phyloP scores from a whole-genome alignment of 306 rosid species.

The Vachellia pachyceras region DNA sequence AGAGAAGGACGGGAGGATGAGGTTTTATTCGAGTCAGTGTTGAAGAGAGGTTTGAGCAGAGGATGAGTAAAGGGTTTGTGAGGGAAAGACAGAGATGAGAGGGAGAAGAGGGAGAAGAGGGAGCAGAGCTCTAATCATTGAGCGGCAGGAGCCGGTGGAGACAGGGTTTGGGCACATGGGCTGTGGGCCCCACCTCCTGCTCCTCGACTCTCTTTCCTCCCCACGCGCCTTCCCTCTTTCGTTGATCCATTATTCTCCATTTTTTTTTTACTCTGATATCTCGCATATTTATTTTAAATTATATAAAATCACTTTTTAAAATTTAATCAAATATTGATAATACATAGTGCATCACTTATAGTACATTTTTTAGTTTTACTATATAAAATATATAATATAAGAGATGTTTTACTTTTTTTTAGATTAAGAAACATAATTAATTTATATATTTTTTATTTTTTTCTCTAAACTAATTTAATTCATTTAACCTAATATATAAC shows the following conservation, averaged over 20 bases:
- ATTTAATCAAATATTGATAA: no score
- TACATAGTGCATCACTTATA: no score
- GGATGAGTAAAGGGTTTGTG: neutral
- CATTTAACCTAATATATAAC: no score
- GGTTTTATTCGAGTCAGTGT: slow-evolving; percentile 3
- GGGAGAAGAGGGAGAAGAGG: slow-evolving; percentile 39
- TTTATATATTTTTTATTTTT: no score
- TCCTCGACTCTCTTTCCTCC: slow-evolving; percentile 16
- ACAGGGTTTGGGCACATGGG: slow-evolving; percentile 99
- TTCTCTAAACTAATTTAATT: no score
- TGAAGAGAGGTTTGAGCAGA: neutral
- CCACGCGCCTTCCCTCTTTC: neutral
- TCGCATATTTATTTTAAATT: no score
- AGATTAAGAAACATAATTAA: no score
- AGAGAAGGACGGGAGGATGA: neutral
- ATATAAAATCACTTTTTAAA: no score
- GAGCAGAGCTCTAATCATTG: slow-evolving; percentile 76
- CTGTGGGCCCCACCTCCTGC: slow-evolving; percentile 54
- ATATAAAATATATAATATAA: no score
- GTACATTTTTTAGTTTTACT: neutral
- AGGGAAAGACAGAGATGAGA: neutral
- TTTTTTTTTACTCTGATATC: no score
- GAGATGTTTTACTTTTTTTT: no score
- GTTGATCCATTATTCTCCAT: no score
- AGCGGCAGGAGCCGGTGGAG: slow-evolving; percentile 99